These are phyloP conservation scores for Nyctanthes arbortristis DNA, from an alignment of 257 asterid species.

Conservation along the genomic window DNA sequence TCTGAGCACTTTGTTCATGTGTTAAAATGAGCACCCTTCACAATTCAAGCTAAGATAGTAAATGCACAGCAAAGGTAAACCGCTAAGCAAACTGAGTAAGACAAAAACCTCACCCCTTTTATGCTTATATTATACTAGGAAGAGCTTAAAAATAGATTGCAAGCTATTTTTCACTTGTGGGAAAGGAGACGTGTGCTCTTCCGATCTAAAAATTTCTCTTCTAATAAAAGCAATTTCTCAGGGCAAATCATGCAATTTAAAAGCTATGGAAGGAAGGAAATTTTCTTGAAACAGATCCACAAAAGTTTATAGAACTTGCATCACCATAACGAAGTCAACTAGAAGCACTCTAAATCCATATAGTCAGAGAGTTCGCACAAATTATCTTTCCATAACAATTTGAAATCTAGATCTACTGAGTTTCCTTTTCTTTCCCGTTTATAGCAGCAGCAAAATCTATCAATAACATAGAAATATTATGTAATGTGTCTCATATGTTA, in stretches of 20 bases:
- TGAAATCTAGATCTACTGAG: not conserved
- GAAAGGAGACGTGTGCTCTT: conserved; percentile 10
- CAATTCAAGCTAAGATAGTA: conserved; percentile 11
- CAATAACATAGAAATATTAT: conserved; percentile 20
- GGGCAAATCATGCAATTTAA: not conserved
- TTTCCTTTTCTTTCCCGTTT: not conserved
- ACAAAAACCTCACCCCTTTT: not conserved
- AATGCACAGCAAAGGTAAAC: not conserved
- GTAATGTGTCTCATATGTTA: conserved; percentile 10
- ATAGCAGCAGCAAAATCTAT: not conserved
- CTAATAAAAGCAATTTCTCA: conserved; percentile 2
- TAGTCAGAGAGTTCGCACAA: not conserved
- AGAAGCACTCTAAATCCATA: not conserved
- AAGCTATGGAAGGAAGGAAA: too few relatives aligned
- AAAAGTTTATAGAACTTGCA: not conserved
- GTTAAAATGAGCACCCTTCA: too few relatives aligned
- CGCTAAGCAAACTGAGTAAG: not conserved
- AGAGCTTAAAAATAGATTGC: not conserved
- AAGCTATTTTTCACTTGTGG: not conserved
- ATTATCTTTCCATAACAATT: not conserved
- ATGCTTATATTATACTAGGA: not conserved
- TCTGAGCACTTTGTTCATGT: too few relatives aligned
- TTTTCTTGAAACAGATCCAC: not conserved
- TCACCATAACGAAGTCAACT: not conserved
- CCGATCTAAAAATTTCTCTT: conserved; percentile 9